Evolutionary conservation across 805 yeast species (phyloP), one percentile per base, ranked within the genome.

Genomic region (Wickerhamomyces ciferrii): DNA sequence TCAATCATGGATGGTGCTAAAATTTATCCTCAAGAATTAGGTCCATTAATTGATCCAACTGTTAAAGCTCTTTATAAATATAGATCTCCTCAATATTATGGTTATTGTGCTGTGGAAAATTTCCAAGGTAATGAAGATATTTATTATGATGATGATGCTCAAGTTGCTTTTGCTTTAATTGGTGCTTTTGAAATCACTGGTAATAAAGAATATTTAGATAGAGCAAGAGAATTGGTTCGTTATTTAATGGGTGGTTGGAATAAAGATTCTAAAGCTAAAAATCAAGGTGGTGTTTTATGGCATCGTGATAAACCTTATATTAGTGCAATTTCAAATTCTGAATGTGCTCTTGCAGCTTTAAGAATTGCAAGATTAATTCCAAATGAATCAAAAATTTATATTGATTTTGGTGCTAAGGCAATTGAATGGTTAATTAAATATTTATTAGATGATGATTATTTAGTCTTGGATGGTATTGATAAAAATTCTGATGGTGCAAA

Each of bases 91-190:
- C 63, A 70, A 48, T 56, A 66, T 39, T 75, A 75, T 47, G 88
- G 84, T 5, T 84, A 74, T 63, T 77, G 84, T 38, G 89, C 88
- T 1, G 81, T 83, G 5, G 81, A 78, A 56, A 75, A 81, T 56
- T 69, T 69, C 44, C 74, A 75, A 20, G 81, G 76, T 41, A 83
- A 83, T 60, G 66, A 67, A 43, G 89, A 84, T 59, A 78, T 84
- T 37, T 83, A 83, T 61, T 80, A 80, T 51, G 89, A 84, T 56
- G 91, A 84, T 56, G 85, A 83, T 58, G 91, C 90, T 2, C 91
- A 84, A 59, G 79, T 83, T 14, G 83, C 85, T 15, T 70, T 81
- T 54, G 84, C 83, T 3, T 68, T 81, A 53, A 66, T 84, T 47
- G 74, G 81, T 3, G 86, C 87, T 2, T 83, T 79, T 56, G 89